These are phyloP conservation scores for Russula emetica DNA, from an alignment of 768 basidiomycete species.

Conservation along the genomic window DNA sequence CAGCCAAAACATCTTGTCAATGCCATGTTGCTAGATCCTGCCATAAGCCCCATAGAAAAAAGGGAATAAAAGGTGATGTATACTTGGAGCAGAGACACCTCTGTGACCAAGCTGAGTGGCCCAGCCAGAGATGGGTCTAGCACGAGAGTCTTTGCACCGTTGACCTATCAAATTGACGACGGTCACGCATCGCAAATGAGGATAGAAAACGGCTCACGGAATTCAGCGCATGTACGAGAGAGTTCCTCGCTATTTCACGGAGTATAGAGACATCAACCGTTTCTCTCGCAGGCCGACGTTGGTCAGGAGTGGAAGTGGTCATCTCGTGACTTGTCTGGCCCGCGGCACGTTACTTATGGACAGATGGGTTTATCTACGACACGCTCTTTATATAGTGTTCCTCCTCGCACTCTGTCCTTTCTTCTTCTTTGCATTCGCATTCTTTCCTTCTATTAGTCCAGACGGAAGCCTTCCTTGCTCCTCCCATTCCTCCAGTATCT, in stretches of 20 bases:
- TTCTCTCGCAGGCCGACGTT: slow-evolving; percentile 38
- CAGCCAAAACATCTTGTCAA: slow-evolving; percentile 99
- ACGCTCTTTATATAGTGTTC: slow-evolving; percentile 52
- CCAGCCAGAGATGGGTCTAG: slow-evolving; percentile 84
- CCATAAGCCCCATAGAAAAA: background rate
- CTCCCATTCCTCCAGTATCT: slow-evolving; percentile 71
- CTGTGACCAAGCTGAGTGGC: slow-evolving; percentile 91
- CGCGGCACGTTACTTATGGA: background rate
- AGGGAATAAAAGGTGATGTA: slow-evolving; percentile 2
- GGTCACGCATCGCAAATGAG: background rate
- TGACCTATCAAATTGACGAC: slow-evolving; percentile 49
- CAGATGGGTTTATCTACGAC: background rate
- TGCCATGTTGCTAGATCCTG: slow-evolving; percentile 82
- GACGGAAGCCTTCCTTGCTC: slow-evolving; percentile 81
- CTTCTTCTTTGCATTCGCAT: slow-evolving; percentile 43
- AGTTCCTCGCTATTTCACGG: slow-evolving; percentile 74
- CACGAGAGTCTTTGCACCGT: slow-evolving; percentile 95
- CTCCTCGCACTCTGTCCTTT: slow-evolving; percentile 75
- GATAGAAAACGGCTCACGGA: slow-evolving; percentile 43
- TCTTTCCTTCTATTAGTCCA: slow-evolving; percentile 59
- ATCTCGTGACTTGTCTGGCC: slow-evolving; percentile 16
- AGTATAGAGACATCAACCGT: slow-evolving; percentile 58
- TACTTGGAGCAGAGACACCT: slow-evolving; percentile 90
- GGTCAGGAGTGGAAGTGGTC: slow-evolving; percentile 31
- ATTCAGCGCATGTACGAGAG: slow-evolving; percentile 81